Conservation (phyloP, 352 stramenopile species). For the Globisporangium cylindrosporum region DNA sequence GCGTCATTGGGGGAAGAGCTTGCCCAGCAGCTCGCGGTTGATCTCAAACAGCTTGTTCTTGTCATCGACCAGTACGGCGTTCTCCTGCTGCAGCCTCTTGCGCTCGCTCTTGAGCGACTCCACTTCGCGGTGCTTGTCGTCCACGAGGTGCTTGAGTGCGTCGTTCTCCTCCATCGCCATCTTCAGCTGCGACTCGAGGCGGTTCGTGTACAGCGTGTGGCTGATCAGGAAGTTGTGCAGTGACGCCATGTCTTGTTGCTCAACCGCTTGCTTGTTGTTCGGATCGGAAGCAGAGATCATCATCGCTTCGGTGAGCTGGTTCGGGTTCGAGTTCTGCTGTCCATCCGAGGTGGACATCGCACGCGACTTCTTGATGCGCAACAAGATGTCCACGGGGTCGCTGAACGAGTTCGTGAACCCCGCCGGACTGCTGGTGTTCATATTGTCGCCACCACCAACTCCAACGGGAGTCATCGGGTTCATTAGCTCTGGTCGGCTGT, state of each 20-base stretch:
- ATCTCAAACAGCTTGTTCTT: constrained; percentile 83
- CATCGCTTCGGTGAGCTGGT: constrained; percentile 20
- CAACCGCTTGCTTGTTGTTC: constrained; percentile 27
- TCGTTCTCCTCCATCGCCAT: constrained; percentile 66
- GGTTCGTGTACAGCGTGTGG: constrained; percentile 71
- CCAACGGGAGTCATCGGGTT: constrained; percentile 18
- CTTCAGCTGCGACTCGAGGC: constrained; percentile 71
- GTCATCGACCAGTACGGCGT: constrained; percentile 59
- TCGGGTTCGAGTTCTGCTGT: constrained; percentile 13
- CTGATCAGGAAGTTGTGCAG: constrained; percentile 71
- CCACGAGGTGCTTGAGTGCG: constrained; percentile 40
- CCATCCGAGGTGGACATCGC: constrained; percentile 19
- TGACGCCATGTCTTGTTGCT: constrained; percentile 55
- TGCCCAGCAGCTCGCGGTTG: constrained; percentile 63
- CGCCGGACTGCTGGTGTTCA: constrained; percentile 14
- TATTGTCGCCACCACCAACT: constrained; percentile 11
- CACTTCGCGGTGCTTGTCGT: constrained; percentile 54
- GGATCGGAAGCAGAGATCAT: constrained; percentile 17
- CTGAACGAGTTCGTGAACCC: constrained; percentile 61
- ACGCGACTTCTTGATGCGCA: constrained; percentile 76
- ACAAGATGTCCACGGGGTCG: constrained; percentile 71
- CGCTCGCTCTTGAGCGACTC: constrained; percentile 46
- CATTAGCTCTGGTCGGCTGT: constrained; percentile 23
- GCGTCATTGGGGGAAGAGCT: constrained; percentile 66
- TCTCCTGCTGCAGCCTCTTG: constrained; percentile 69